Percentiles rank a stretch among this genome's conserved stretches.
Conservation (phyloP, 768 basidiomycete species). For the Tricholoma bakamatsutake region DNA sequence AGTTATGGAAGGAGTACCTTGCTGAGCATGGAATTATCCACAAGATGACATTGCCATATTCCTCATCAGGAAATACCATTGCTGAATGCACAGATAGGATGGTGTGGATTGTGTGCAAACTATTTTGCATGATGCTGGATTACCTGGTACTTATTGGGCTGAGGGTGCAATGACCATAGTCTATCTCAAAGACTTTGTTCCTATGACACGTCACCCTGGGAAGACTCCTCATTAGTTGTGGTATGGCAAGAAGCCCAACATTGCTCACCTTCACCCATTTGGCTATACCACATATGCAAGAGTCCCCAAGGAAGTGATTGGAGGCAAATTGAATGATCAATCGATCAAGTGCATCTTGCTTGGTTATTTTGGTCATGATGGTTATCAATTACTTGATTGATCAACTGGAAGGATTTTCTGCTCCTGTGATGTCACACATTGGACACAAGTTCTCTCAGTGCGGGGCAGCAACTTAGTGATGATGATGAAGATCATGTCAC, state of each 20-base stretch:
- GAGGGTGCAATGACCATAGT: neutral
- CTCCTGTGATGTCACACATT: neutral
- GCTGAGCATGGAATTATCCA: conserved; percentile 16
- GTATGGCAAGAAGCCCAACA: neutral
- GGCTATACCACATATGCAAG: too few species aligned
- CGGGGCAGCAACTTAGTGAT: neutral
- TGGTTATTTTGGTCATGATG: too few species aligned
- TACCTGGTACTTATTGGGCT: conserved; percentile 12
- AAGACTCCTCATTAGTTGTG: neutral
- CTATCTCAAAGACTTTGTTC: neutral
- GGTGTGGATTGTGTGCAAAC: conserved; percentile 14
- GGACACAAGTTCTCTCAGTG: neutral
- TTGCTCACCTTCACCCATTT: too few species aligned
- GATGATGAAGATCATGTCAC: too few species aligned
- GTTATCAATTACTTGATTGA: too few species aligned
- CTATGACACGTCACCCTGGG: neutral
- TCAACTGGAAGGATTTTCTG: neutral
- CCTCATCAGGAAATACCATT: too few species aligned
- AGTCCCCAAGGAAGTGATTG: too few species aligned
- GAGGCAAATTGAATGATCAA: too few species aligned
- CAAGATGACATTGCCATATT: conserved; percentile 8
- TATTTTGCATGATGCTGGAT: conserved; percentile 12
- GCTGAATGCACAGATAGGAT: conserved; percentile 16
- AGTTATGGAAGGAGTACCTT: conserved; percentile 12
- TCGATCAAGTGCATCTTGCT: too few species aligned